These are phyloP conservation scores for Botrytis galanthina DNA, from an alignment of 2,329 filamentous ascomycete genomes.

Conservation along the genomic window DNA sequence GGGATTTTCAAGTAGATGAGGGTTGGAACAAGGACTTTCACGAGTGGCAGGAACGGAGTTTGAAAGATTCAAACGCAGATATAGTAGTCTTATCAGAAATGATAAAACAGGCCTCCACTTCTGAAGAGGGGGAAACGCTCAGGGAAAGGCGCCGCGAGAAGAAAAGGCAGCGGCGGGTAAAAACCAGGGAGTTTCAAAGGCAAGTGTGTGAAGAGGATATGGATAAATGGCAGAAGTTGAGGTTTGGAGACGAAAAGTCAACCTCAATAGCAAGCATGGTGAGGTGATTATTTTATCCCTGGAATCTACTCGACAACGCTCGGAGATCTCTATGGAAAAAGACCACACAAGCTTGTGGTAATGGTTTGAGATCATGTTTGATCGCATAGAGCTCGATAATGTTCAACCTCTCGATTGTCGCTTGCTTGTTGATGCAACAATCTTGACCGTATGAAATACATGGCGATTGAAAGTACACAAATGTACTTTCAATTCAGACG, in stretches of 20 bases:
- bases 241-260: neutral
- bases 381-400: neutral
- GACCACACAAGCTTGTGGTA: neutral
- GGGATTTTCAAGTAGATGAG: neutral
- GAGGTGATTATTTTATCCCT: neutral
- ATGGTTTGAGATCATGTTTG: neutral
- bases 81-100: neutral
- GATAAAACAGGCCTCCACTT: neutral
- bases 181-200: neutral
- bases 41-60: neutral
- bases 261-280: neutral
- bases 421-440: neutral
- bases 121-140: neutral
- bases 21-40: neutral
- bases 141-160: neutral
- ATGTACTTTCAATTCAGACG: neutral
- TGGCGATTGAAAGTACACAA: neutral
- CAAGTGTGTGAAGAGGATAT: constrained; percentile 7
- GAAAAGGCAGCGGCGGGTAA: neutral
- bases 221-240: neutral
- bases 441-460: neutral
- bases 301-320: no score
- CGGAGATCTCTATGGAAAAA: neutral
- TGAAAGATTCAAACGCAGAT: neutral
- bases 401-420: neutral